Evolutionary conservation across 768 basidiomycete species (phyloP), one percentile per base, ranked within the genome.

Genomic region (Collybiopsis luxurians): DNA sequence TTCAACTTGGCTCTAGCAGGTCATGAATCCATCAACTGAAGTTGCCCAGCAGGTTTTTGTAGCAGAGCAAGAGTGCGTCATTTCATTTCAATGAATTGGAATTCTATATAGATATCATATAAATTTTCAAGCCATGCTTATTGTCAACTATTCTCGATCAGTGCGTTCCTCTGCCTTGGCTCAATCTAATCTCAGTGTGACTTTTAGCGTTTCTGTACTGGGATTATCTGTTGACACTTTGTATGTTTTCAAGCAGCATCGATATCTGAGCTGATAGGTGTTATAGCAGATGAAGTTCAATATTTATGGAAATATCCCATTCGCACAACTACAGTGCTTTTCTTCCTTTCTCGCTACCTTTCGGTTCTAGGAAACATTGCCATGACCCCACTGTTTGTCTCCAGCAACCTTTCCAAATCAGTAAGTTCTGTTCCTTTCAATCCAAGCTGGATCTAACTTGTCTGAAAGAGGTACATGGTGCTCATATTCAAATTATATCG

Each of bases 291-390:
- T 47, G 54, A 55, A 27, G 31, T 55, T 26, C 40, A 47, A 15
- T 55, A 46, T 39, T 30, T 57, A 19, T 57, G 56, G 56, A 57
- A 44, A 51, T 36, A 38, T 24, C 38, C 56, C 6, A 31, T 57
- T 1, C 24, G 50, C 28, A 15, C 23, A 19, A 43, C 34, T 42
- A 40, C 38, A 17, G 36, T 31, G 15, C 50, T 49, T 4, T 57
- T 57, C n/a, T 49, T 57, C 49, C 27, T 57, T 24, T 51, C 50
- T 38, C 56, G 36, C 12, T 57, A 57, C 21, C 49, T 57, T 34
- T 19, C 48, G 17, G n/a, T n/a, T n/a, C 19, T 57, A 23, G 56
- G 56, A 1, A 57, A 57, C 26, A 36, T 51, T n/a, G 38, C 51
- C 2, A 23, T 57, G 21, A 57, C 48, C 4, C 23, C 39, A n/a